Conservation (phyloP, 2,329 filamentous ascomycete species). For the Colletotrichum kahawae region DNA sequence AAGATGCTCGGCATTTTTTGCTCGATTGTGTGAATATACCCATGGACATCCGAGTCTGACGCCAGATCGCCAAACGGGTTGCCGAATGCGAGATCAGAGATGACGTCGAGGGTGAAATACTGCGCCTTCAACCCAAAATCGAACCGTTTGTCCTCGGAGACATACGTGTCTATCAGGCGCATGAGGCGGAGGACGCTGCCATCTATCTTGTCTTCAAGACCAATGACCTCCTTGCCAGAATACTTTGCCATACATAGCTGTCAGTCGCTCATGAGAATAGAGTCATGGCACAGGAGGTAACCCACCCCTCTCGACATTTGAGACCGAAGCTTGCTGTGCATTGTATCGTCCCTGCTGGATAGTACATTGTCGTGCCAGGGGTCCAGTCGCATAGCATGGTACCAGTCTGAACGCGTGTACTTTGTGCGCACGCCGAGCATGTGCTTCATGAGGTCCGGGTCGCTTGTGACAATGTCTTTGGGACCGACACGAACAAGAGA, state of each 20-base stretch:
- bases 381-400: constrained; percentile 54
- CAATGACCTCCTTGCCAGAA: constrained; percentile 54
- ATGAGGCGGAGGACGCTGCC: too few species aligned
- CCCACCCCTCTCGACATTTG: constrained; percentile 55
- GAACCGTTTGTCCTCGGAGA: constrained; percentile 42
- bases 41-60: constrained; percentile 48
- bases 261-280: neutral
- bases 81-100: constrained; percentile 55
- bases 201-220: constrained; percentile 53
- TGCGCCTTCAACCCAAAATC: constrained; percentile 52
- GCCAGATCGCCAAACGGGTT: constrained; percentile 51
- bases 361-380: constrained; percentile 58
- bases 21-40: constrained; percentile 48
- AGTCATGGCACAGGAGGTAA: neutral
- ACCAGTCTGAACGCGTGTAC: constrained; percentile 46
- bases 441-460: constrained; percentile 40
- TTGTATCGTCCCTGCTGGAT: constrained; percentile 50
- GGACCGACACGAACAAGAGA: constrained; percentile 45
- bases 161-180: constrained; percentile 48
- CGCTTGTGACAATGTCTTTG: constrained; percentile 42
- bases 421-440: constrained; percentile 39
- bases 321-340: constrained; percentile 44
- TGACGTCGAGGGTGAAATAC: constrained; percentile 60
- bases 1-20: constrained; percentile 47
- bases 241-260: constrained; percentile 33